Base-by-base conservation (phyloP, 495 filamentous ascomycete genomes). In the Penicillium riverlandense region DNA sequence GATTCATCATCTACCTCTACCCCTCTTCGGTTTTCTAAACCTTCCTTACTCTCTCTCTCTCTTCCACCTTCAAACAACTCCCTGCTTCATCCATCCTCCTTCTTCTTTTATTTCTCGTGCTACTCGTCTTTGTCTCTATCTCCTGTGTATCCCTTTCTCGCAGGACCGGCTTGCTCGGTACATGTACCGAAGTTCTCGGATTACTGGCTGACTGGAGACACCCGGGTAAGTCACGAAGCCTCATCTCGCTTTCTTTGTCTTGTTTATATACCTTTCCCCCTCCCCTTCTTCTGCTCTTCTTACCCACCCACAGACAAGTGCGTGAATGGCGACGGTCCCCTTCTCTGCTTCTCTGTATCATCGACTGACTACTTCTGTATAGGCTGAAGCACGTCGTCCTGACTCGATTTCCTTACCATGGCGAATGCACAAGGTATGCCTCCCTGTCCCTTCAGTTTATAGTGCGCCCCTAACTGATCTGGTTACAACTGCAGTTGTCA, bases 1-100 rank as follows among this genome's bases (percentile, higher is more conserved):
- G 54, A 43, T 40, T 31, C 51, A 52, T 54, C 52, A 61, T 57
- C 49, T 52, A 45, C 47, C 40, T 39, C 49, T 59, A 59, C 57
- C 57, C 56, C 52, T 57, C 54, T 38, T 22, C 22, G 22, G 22
- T 22, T 45, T 43, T 49, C 44, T 47, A 44, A 29, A 40, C 40
- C 42, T 50, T 45, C 35, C 46, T 43, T 47, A 41, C 38, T 38
- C 32, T 48, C 43, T 40, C 37, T 16, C 35, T 40, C 46, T 47
- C 36, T 44, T 38, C 44, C 39, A 28, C 39, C 34, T 48, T 50
- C 36, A 3, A 10, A 34, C 32, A 34, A 34, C 9, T 22, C 22
- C 22, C 22, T 22, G 4, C 6, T 22, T 4, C 22, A 22, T 22
- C 15, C 13, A n/a, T 9, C 43, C 40, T 40, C 45, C 40, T 36